Evolutionary conservation across 2,329 filamentous ascomycete species (phyloP).

Genomic region (Colletotrichum trifolii): DNA sequence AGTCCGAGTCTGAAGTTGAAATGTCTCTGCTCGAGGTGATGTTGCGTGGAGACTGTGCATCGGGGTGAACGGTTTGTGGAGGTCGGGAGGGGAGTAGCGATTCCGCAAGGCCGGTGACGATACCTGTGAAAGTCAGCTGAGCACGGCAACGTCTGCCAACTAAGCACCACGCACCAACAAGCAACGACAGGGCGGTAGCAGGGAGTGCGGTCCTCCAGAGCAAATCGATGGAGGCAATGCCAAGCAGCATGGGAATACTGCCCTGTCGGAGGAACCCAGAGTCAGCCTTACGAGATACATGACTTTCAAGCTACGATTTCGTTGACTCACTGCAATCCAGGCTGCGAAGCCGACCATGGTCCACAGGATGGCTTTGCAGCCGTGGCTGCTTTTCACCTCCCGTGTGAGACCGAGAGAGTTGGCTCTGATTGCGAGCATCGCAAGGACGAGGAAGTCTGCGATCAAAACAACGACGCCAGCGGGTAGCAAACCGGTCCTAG

Average conservation of each 20-base stretch:
- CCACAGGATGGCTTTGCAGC: conserved; percentile 53
- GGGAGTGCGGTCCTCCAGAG: conserved; percentile 62
- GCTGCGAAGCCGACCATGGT: conserved; percentile 58
- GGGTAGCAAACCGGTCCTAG: conserved; percentile 56
- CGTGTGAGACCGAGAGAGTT: conserved; percentile 50
- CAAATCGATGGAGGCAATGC: conserved; percentile 54
- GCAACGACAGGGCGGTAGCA: conserved; percentile 58
- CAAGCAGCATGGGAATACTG: conserved; percentile 63
- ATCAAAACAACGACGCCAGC: conserved; percentile 58
- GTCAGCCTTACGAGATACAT: conserved; percentile 28
- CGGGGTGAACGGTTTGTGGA: conserved; percentile 44
- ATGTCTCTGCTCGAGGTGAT: conserved; percentile 49
- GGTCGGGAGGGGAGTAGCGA: conserved; percentile 46
- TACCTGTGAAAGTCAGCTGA: conserved; percentile 38
- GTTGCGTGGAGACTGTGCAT: conserved; percentile 52
- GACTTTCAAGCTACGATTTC: background rate
- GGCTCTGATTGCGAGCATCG: conserved; percentile 53
- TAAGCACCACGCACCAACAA: conserved; percentile 56
- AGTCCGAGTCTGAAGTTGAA: conserved; percentile 56
- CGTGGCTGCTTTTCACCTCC: conserved; percentile 44
- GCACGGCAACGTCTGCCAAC: background rate
- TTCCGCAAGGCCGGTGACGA: conserved; percentile 52
- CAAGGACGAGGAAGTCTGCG: conserved; percentile 58
- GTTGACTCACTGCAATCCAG: conserved; percentile 63
- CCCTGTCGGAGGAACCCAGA: conserved; percentile 47